These are phyloP conservation scores for Cryptococcus maquisensis DNA, from an alignment of 1,284 basidiomycete species.

Conservation along the genomic window DNA sequence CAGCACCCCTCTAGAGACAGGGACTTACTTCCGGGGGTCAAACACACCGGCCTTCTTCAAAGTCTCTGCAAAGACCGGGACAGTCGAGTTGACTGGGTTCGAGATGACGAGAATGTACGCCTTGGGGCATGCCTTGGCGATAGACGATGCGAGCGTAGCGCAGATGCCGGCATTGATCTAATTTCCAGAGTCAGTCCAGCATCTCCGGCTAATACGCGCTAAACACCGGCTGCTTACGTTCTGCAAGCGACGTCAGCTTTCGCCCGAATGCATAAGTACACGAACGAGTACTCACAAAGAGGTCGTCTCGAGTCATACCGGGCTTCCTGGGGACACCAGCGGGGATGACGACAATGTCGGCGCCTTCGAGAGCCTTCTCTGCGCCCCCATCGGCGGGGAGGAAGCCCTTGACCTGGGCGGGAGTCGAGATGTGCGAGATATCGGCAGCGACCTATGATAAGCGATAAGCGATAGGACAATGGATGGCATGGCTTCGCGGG, in stretches of 20 bases:
- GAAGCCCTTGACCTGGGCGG: slow-evolving; percentile 65
- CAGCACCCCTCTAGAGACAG: neutral
- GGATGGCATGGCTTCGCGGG: too few relatives aligned
- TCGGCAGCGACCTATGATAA: slow-evolving; percentile 66
- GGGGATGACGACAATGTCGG: slow-evolving; percentile 84
- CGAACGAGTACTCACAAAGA: slow-evolving; percentile 73
- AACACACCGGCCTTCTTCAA: slow-evolving; percentile 92
- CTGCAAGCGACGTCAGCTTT: slow-evolving; percentile 9
- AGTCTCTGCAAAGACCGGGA: slow-evolving; percentile 91
- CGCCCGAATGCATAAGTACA: neutral
- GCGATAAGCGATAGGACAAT: neutral
- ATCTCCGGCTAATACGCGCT: neutral
- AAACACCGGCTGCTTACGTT: slow-evolving; percentile 20
- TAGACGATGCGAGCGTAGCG: slow-evolving; percentile 85
- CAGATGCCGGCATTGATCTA: slow-evolving; percentile 60
- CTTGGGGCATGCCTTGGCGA: slow-evolving; percentile 80
- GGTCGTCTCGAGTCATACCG: slow-evolving; percentile 77
- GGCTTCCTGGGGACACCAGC: slow-evolving; percentile 96
- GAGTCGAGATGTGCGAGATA: slow-evolving; percentile 88
- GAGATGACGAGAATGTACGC: slow-evolving; percentile 95
- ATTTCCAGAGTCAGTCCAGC: neutral
- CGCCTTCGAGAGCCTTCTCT: slow-evolving; percentile 44
- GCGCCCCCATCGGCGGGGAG: slow-evolving; percentile 47
- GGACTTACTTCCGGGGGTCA: slow-evolving; percentile 63
- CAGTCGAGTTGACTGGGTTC: slow-evolving; percentile 78